Evolutionary conservation across 2,329 filamentous ascomycete genomes (phyloP).

Genomic region (Fusarium cyanostomum): DNA sequence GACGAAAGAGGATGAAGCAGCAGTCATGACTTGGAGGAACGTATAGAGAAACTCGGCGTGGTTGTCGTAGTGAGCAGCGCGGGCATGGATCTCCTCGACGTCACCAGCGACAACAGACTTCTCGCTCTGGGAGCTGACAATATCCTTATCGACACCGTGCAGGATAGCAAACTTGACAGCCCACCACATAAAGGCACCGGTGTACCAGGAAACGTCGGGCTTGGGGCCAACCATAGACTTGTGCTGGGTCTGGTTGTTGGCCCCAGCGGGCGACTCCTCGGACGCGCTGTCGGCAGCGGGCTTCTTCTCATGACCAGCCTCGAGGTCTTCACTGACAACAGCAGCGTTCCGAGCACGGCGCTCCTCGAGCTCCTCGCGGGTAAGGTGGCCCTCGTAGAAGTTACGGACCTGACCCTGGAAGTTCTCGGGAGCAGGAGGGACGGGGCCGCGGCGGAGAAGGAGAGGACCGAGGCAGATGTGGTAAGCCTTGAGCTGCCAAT

Average conservation of each 20-base stretch:
- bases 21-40: slow-evolving; percentile 68
- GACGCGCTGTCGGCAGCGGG: slow-evolving; percentile 51
- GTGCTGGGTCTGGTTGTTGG: slow-evolving; percentile 41
- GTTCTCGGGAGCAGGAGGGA: slow-evolving; percentile 54
- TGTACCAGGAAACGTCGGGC: slow-evolving; percentile 56
- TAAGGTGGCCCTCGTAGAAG: slow-evolving; percentile 66
- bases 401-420: slow-evolving; percentile 57
- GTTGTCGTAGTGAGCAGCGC: slow-evolving; percentile 68
- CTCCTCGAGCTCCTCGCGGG: slow-evolving; percentile 61
- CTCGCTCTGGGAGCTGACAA: slow-evolving; percentile 50
- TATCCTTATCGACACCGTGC: slow-evolving; percentile 57
- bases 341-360: slow-evolving; percentile 45
- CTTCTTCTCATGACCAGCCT: slow-evolving; percentile 45
- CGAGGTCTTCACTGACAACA: slow-evolving; percentile 31
- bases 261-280: slow-evolving; percentile 64
- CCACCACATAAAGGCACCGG: slow-evolving; percentile 54
- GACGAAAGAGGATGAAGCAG: slow-evolving; percentile 69
- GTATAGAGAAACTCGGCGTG: slow-evolving; percentile 69
- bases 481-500: slow-evolving; percentile 67
- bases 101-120: slow-evolving; percentile 60
- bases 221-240: slow-evolving; percentile 52
- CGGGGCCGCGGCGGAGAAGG: slow-evolving; percentile 54
- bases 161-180: slow-evolving; percentile 57
- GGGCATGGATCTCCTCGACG: slow-evolving; percentile 64
- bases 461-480: slow-evolving; percentile 64